These are phyloP conservation scores for Pycnococcus provasolii DNA, from an alignment of 139 green algal genomes.

Conservation along the genomic window DNA sequence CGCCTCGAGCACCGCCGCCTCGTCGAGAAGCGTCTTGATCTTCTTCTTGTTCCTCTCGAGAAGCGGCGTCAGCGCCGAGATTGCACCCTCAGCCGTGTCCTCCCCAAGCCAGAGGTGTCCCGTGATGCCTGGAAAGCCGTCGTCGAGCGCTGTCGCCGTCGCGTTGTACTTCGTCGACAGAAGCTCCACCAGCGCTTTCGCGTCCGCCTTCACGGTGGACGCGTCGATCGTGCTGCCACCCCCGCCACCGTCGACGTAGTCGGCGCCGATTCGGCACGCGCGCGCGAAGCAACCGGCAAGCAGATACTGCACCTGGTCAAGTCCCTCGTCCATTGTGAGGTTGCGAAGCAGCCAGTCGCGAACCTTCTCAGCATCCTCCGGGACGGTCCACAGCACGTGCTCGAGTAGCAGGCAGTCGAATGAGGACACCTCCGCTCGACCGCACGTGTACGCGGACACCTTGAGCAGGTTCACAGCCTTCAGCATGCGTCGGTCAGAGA, in stretches of 20 bases:
- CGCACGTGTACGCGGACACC: constrained; percentile 72
- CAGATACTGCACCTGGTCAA: constrained; percentile 67
- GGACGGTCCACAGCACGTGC: constrained; percentile 72
- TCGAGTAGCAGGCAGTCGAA: constrained; percentile 79
- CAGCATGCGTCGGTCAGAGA: constrained; percentile 78
- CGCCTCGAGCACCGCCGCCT: constrained; percentile 38
- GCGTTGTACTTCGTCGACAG: no score
- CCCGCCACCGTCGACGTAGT: neutral
- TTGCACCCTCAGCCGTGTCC: no score
- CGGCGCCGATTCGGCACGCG: constrained; percentile 43
- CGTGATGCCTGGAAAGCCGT: no score
- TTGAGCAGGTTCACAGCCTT: constrained; percentile 65
- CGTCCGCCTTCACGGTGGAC: no score
- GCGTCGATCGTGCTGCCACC: no score
- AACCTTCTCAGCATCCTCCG: constrained; percentile 59
- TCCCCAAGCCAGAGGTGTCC: no score
- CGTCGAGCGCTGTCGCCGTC: no score
- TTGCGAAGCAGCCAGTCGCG: constrained; percentile 64
- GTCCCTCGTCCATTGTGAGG: constrained; percentile 54
- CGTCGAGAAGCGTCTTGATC: no score
- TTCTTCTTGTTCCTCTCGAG: no score
- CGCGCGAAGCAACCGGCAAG: constrained; percentile 72
- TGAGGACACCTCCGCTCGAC: constrained; percentile 47
- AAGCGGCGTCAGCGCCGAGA: no score
- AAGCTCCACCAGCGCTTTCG: no score